These are phyloP conservation scores for Sugiyamaella castrensis DNA, from an alignment of 1,139 yeast species.

Conservation along the genomic window DNA sequence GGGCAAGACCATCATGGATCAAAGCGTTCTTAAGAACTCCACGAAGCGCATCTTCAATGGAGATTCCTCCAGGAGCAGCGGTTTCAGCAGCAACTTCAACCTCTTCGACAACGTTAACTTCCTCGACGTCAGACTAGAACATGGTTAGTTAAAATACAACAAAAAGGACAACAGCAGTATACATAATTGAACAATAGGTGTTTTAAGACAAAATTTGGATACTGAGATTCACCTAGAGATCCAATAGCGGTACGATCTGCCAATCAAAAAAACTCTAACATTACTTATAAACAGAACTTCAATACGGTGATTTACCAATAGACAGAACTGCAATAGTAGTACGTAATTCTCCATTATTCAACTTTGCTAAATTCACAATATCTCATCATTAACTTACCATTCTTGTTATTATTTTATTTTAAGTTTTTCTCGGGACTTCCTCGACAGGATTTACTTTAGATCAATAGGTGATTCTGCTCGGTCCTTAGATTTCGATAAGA, in stretches of 20 bases:
- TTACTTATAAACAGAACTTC: too few relatives aligned
- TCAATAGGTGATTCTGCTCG: slow-evolving; percentile 32
- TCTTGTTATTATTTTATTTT: slow-evolving; percentile 8
- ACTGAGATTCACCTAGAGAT: too few relatives aligned
- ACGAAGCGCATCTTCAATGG: slow-evolving; percentile 98
- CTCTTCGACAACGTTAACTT: slow-evolving; percentile 51
- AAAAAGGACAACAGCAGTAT: neutral
- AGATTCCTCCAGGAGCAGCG: slow-evolving; percentile 76
- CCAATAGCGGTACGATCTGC: too few relatives aligned
- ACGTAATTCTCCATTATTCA: slow-evolving; percentile 10
- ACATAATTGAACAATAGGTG: too few relatives aligned
- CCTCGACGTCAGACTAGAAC: slow-evolving; percentile 42
- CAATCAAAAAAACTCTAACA: too few relatives aligned
- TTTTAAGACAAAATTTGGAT: too few relatives aligned
- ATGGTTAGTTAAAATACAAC: slow-evolving; percentile 2
- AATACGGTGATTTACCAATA: too few relatives aligned
- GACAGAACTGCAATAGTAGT: too few relatives aligned
- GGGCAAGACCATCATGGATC: slow-evolving; percentile 99
- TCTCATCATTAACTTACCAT: slow-evolving; percentile 6
- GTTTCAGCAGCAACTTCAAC: slow-evolving; percentile 82
- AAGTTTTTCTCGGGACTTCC: slow-evolving; percentile 32
- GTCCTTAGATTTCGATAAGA: slow-evolving; percentile 25
- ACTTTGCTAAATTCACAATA: slow-evolving; percentile 6
- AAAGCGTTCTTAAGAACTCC: slow-evolving; percentile 97
- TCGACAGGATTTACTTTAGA: slow-evolving; percentile 31